A percentile compares a stretch with the other conserved stretches of the same genome.
These are phyloP conservation scores for Antrodiella citrinella DNA, from an alignment of 768 basidiomycete genomes.

Conservation along the genomic window DNA sequence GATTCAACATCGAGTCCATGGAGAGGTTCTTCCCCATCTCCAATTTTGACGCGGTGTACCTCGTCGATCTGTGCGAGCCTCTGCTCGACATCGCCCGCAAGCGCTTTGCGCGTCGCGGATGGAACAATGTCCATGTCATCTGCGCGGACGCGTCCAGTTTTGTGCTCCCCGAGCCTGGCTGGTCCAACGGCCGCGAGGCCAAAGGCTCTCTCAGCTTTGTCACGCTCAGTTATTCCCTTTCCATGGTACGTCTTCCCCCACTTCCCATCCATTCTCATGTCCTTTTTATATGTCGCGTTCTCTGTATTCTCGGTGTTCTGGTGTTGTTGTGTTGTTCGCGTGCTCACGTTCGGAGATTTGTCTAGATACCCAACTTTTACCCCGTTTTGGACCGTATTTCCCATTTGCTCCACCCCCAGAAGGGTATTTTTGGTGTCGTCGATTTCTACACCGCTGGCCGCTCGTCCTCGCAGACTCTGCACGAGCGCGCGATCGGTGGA, in stretches of 20 bases:
- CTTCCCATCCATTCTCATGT: conserved; percentile 22
- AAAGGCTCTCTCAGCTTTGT: conserved; percentile 23
- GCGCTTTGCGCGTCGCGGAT: conserved; percentile 57
- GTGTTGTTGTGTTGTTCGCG: too few relatives aligned
- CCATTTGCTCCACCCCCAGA: conserved; percentile 5
- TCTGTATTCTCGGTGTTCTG: too few relatives aligned
- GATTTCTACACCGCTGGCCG: conserved; percentile 66
- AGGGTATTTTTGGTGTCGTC: conserved; percentile 56
- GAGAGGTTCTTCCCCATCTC: conserved; percentile 48
- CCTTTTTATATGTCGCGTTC: too few relatives aligned
- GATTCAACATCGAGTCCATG: conserved; percentile 71
- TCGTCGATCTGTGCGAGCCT: conserved; percentile 58
- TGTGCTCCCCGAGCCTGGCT: conserved; percentile 44
- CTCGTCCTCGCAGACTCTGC: conserved; percentile 35
- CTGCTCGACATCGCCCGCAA: conserved; percentile 63
- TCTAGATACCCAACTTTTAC: not conserved
- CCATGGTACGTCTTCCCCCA: conserved; percentile 39
- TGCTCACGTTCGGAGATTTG: too few relatives aligned
- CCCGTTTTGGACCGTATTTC: not conserved
- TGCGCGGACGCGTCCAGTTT: conserved; percentile 70
- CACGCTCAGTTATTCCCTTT: conserved; percentile 49
- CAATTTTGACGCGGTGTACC: conserved; percentile 59
- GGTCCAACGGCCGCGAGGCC: not conserved
- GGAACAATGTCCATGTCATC: conserved; percentile 65
- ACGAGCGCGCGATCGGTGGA: conserved; percentile 51